Base-by-base conservation (phyloP, 305 asterid species). In the Solanum aculeatissimum region DNA sequence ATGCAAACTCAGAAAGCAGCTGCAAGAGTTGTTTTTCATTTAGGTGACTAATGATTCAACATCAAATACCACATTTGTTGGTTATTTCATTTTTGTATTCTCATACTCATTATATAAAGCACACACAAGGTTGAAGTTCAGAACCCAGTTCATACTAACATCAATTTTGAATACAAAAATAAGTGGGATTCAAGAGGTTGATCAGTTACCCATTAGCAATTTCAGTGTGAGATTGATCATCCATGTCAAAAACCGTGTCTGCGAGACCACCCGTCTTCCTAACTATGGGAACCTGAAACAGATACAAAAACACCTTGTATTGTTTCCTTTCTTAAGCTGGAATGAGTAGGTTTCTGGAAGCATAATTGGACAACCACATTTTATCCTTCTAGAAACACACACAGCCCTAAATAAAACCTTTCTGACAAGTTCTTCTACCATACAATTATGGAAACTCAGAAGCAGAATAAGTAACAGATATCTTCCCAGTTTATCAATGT, bases 251-350 rank as follows among this genome's bases (percentile, higher is more conserved):
- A 84, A 94, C 98, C 7, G 98, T 93, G 86, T 94, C 98, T 12
- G 98, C 97, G 68, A 95, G 98, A 62, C 98, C 98, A 29, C 98
- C 98, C 0, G 97, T 95, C 92, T 93, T 93, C 88, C 98, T 90
- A 60, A 95, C 98, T 78, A 94, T 79, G 71, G 98, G 98, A 43
- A 95, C 91, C 98, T 95, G 93, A 82, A 60, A 90, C 71, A 66
- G 51, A 63, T 60, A 63, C 32, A 82, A 54, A 12, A 75, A 82
- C 32, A 27, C 27, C 70, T 69, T 40, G 9, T 47, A 25, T 3
- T 45, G 72, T 14, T 86, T 49, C 55, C 81, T 47, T 51, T 71
- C 54, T 32, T 40, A 29, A 58, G 10, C 42, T 53, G 27, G 78
- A 83, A 58, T 69, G n/a, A 15, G n/a, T 35, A 29, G 66, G 53